Conservation (phyloP, 352 stramenopile species). For the Phytopythium sindhum region DNA sequence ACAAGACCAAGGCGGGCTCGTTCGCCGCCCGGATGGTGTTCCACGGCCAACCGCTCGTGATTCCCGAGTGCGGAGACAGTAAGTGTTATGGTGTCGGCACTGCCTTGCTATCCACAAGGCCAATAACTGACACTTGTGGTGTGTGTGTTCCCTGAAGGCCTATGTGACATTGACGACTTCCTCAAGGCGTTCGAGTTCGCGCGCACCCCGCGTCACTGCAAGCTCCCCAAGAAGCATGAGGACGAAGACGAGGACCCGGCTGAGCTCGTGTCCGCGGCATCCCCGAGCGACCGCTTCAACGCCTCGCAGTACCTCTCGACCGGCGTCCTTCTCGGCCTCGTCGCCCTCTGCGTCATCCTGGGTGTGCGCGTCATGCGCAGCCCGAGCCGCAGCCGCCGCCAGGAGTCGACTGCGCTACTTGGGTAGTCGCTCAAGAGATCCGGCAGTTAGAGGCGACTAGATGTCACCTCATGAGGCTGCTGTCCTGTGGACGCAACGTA, state of each 20-base stretch:
- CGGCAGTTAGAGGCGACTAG: background rate
- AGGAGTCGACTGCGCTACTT: slow-evolving; percentile 27
- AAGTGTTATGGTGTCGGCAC: slow-evolving; percentile 9
- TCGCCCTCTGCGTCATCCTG: slow-evolving; percentile 46
- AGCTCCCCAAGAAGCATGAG: slow-evolving; percentile 29
- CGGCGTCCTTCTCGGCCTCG: slow-evolving; percentile 54
- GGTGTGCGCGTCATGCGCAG: slow-evolving; percentile 34
- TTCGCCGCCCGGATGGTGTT: slow-evolving; percentile 69
- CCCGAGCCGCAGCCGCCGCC: slow-evolving; percentile 19
- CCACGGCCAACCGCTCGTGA: slow-evolving; percentile 61
- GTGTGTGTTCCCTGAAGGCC: slow-evolving; percentile 15
- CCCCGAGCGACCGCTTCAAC: slow-evolving; percentile 9
- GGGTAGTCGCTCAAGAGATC: slow-evolving; percentile 8
- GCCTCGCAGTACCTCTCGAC: slow-evolving; percentile 48
- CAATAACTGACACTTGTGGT: slow-evolving; percentile 10
- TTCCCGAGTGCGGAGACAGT: slow-evolving; percentile 79
- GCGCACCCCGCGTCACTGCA: slow-evolving; percentile 50
- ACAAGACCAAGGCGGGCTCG: slow-evolving; percentile 63
- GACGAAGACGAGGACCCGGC: slow-evolving; percentile 21
- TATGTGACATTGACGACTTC: slow-evolving; percentile 68
- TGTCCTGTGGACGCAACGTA: background rate
- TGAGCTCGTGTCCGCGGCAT: slow-evolving; percentile 19
- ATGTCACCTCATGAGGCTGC: background rate
- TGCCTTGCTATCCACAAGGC: background rate
- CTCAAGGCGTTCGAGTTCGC: slow-evolving; percentile 53